These are phyloP conservation scores for Pythium oligandrum DNA, from an alignment of 352 stramenopile species.

Conservation along the genomic window DNA sequence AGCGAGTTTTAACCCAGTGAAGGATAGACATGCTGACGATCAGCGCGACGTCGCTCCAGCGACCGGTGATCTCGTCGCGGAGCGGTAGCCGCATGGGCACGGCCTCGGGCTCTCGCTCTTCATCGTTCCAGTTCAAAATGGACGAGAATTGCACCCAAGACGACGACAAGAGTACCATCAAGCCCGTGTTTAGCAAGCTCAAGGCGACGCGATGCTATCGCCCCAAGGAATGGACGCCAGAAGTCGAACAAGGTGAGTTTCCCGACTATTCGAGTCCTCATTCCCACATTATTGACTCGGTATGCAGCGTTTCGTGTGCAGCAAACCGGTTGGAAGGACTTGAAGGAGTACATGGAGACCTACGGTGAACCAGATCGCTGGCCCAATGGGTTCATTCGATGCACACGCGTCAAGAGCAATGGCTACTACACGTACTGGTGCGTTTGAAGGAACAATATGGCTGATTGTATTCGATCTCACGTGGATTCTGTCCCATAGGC, in stretches of 20 bases:
- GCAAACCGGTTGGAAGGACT: constrained; percentile 64
- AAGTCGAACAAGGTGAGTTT: constrained; percentile 55
- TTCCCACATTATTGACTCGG: too few species aligned
- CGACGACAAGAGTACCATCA: constrained; percentile 11
- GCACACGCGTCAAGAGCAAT: constrained; percentile 77
- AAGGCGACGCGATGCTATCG: constrained; percentile 62
- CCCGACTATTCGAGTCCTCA: too few species aligned
- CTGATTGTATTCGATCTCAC: not conserved
- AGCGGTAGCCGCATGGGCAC: constrained; percentile 18
- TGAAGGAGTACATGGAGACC: constrained; percentile 79
- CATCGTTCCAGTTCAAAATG: constrained; percentile 42
- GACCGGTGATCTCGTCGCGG: constrained; percentile 34
- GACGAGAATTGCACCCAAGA: constrained; percentile 31
- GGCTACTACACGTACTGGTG: constrained; percentile 84
- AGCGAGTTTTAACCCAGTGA: too few species aligned
- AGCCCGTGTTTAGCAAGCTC: constrained; percentile 38
- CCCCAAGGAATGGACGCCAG: constrained; percentile 60
- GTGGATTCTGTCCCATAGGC: constrained; percentile 19
- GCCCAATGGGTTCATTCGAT: constrained; percentile 72
- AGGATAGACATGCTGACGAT: constrained; percentile 17
- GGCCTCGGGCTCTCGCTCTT: constrained; percentile 10
- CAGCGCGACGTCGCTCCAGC: constrained; percentile 15
- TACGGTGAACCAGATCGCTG: constrained; percentile 71
- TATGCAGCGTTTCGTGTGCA: constrained; percentile 59
- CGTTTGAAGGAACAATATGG: not conserved